Base-by-base conservation (phyloP, 495 filamentous ascomycete genomes). In the Achaetomiella virescens region DNA sequence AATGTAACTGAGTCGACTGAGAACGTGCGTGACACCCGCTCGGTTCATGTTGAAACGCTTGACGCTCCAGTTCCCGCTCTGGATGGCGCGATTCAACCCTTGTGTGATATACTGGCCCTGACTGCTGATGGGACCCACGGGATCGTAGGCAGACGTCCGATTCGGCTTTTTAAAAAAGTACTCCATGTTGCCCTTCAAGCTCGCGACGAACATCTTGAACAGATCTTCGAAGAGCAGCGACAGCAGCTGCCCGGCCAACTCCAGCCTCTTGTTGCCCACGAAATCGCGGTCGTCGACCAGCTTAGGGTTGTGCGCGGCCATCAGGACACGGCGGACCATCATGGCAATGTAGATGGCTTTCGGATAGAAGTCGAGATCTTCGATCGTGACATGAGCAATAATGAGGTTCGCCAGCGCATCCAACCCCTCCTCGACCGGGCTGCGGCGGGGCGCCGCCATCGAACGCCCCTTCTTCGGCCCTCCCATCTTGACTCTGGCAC, bases 21-120 rank as follows among this genome's bases (percentile, higher is more conserved):
- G 77, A 52, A 99, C 91, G 70, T 99, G 93, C 3, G 93, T 96
- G 10, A 99, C 91, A 63, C 93, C 93, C 20, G 93, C 93, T 69
- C 93, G 81, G 65, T 96, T 91, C 93, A 97, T 99, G 70, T 90
- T 89, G 75, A 97, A 97, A 68, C 95, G 89, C 69, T 93, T 95
- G 50, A 97, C 77, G 53, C 79, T 95, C 93, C 93, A 99, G 63
- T 99, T 99, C 15, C 93, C 93, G 17, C 92, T 97, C 46, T 95
- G 88, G 25, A 99, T 91, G 7, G 93, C 91, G 31, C 95, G 83
- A 61, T 90, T 90, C 81, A 99, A 86, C 2, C 95, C 95, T 48
- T 83, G 75, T 0, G 90, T 95, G 55, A 99, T 97, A 57, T 85
- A 79, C 52, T 84, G 86, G 22, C 85, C 84, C 55, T 93, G 88